Evolutionary conservation across 2,329 filamentous ascomycete genomes (phyloP).

Genomic region (Fusarium sp.): DNA sequence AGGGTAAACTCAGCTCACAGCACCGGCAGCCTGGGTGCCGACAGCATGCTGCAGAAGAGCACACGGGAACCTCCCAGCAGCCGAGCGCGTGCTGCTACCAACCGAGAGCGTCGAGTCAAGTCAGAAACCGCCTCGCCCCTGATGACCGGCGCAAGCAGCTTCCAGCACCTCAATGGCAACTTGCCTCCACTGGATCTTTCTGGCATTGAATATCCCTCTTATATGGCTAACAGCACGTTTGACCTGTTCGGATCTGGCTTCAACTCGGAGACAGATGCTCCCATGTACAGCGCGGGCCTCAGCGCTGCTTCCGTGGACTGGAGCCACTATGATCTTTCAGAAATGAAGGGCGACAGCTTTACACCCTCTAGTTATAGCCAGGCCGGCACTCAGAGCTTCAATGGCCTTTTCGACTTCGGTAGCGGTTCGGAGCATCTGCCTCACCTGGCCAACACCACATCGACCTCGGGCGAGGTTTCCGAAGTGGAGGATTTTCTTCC

Average conservation of each 20-base stretch:
- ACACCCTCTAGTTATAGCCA: conserved; percentile 68
- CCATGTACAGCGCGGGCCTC: conserved; percentile 72
- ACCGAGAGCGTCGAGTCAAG: conserved; percentile 66
- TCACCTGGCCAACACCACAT: conserved; percentile 67
- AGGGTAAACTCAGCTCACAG: conserved; percentile 70
- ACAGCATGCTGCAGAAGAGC: conserved; percentile 56
- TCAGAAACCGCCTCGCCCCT: conserved; percentile 73
- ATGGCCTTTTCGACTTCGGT: conserved; percentile 63
- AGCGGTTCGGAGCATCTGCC: conserved; percentile 67
- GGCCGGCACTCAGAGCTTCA: conserved; percentile 63
- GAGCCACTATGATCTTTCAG: conserved; percentile 61
- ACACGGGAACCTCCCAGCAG: conserved; percentile 52
- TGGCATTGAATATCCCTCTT: conserved; percentile 64
- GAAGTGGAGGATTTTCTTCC: conserved; percentile 72
- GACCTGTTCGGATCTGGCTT: conserved; percentile 65
- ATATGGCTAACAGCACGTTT: conserved; percentile 60
- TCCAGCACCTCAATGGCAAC: conserved; percentile 65
- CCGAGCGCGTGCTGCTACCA: conserved; percentile 54
- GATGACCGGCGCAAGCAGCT: conserved; percentile 61
- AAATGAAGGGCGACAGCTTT: conserved; percentile 62
- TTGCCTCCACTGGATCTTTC: conserved; percentile 71
- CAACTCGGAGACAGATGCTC: conserved; percentile 65
- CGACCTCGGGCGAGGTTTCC: conserved; percentile 75
- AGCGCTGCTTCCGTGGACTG: conserved; percentile 64
- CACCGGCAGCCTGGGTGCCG: conserved; percentile 61